phyloP scores from a whole-genome alignment of 129 eudicot species.

The Tanacetum coccineum region DNA sequence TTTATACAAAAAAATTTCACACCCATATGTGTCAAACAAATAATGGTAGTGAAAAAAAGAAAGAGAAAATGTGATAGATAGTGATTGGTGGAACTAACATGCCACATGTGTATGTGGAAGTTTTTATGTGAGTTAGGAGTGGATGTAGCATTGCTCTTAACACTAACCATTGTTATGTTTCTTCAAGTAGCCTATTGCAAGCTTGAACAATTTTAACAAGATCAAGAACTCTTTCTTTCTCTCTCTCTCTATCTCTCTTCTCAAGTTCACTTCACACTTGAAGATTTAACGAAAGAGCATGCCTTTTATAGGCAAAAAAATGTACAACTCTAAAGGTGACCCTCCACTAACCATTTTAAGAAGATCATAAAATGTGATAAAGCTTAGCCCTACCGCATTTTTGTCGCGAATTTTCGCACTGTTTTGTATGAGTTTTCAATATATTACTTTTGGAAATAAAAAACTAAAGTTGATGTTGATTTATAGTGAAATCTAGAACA shows the following conservation, averaged over 20 bases:
- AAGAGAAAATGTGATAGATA: too few relatives aligned
- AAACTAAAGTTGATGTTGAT: slow-evolving; percentile 45
- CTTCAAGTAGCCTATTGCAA: slow-evolving; percentile 15
- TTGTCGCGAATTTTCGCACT: slow-evolving; percentile 19
- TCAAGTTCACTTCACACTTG: slow-evolving; percentile 21
- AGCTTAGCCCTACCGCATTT: slow-evolving; percentile 48
- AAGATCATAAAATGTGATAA: slow-evolving; percentile 39
- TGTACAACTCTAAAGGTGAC: slow-evolving; percentile 35
- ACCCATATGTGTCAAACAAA: too few relatives aligned
- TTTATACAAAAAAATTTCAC: too few relatives aligned
- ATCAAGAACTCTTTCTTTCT: slow-evolving; percentile 17
- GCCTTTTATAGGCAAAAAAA: slow-evolving; percentile 61
- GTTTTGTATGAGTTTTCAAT: neutral
- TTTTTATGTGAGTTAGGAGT: too few relatives aligned
- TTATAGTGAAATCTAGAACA: slow-evolving; percentile 45
- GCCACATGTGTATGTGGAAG: too few relatives aligned
- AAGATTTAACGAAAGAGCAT: slow-evolving; percentile 15
- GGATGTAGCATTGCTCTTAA: too few relatives aligned
- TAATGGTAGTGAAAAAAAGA: too few relatives aligned
- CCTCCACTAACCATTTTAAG: slow-evolving; percentile 43
- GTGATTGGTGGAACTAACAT: too few relatives aligned
- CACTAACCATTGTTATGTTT: slow-evolving; percentile 39
- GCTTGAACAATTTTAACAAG: slow-evolving; percentile 21
- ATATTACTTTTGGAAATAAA: slow-evolving; percentile 14
- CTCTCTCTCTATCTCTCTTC: slow-evolving; percentile 6